A percentile compares a stretch with the other conserved stretches of the same genome.
Conservation (phyloP, 1,139 yeast species). For the Saccharomyces uvarum region DNA sequence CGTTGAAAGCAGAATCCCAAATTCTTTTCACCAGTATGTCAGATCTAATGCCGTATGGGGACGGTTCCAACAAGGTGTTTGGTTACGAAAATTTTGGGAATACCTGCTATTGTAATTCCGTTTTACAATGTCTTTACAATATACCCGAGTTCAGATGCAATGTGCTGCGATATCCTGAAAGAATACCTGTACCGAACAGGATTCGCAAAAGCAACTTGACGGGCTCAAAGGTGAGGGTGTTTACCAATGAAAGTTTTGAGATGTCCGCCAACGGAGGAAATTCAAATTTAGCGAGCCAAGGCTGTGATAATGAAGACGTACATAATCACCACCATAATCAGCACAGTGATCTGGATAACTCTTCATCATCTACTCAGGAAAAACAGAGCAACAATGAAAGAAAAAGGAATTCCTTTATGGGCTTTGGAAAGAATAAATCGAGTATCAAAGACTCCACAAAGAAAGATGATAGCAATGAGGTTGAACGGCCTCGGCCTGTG, state of each 20-base stretch:
- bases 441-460: conserved; percentile 10
- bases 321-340: background rate
- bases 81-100: conserved; percentile 96
- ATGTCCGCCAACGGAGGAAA: background rate
- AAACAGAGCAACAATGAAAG: conserved; percentile 11
- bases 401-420: conserved; percentile 23
- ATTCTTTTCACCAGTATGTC: conserved; percentile 3
- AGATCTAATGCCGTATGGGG: conserved; percentile 41
- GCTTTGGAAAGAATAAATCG: conserved; percentile 11
- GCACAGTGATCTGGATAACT: background rate
- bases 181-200: conserved; percentile 8
- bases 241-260: conserved; percentile 34
- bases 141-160: conserved; percentile 59
- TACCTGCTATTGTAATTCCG: conserved; percentile 91
- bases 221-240: conserved; percentile 42
- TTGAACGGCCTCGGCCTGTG: conserved; percentile 6
- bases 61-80: conserved; percentile 65
- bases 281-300: background rate
- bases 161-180: conserved; percentile 42
- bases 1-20: background rate
- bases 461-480: background rate
- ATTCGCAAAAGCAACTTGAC: conserved; percentile 8
- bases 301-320: conserved; percentile 2
- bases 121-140: conserved; percentile 78
- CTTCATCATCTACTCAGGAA: background rate